These are phyloP conservation scores for Candida endomychidarum DNA, from an alignment of 805 yeast genomes.

Conservation along the genomic window DNA sequence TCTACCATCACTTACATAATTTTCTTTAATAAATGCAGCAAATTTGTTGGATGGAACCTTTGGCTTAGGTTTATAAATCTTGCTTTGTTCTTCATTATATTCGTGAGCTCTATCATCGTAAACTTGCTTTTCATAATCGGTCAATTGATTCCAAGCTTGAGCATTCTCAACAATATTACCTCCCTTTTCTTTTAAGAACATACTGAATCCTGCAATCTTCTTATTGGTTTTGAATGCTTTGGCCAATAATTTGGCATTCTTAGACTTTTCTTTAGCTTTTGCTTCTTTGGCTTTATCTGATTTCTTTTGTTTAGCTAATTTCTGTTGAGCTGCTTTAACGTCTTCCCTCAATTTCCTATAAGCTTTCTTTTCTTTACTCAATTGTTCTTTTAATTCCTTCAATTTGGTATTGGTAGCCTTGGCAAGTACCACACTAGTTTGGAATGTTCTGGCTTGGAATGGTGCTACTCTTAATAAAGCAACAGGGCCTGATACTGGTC, in stretches of 20 bases:
- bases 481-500: neutral
- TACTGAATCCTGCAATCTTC: slow-evolving; percentile 14
- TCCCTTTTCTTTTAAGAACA: slow-evolving; percentile 13
- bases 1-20: slow-evolving; percentile 24
- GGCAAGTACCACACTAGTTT: neutral
- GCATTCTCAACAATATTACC: slow-evolving; percentile 9
- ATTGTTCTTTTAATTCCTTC: slow-evolving; percentile 6
- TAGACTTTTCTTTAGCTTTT: slow-evolving; percentile 19
- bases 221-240: slow-evolving; percentile 14
- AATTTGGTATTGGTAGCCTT: slow-evolving; percentile 3
- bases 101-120: slow-evolving; percentile 27
- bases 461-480: neutral
- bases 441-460: neutral
- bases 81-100: slow-evolving; percentile 24
- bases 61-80: slow-evolving; percentile 33
- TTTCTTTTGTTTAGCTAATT: slow-evolving; percentile 17
- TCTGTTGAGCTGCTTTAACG: slow-evolving; percentile 19
- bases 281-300: slow-evolving; percentile 20
- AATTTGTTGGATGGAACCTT: slow-evolving; percentile 30
- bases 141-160: slow-evolving; percentile 27
- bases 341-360: slow-evolving; percentile 20
- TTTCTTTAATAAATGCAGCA: slow-evolving; percentile 30
- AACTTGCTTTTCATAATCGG: slow-evolving; percentile 27
- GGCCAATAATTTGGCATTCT: slow-evolving; percentile 11
- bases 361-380: slow-evolving; percentile 17